Percentiles rank a stretch among this genome's conserved stretches.
Conservation (phyloP, 2,329 filamentous ascomycete genomes). For the Fusarium sambucinum region DNA sequence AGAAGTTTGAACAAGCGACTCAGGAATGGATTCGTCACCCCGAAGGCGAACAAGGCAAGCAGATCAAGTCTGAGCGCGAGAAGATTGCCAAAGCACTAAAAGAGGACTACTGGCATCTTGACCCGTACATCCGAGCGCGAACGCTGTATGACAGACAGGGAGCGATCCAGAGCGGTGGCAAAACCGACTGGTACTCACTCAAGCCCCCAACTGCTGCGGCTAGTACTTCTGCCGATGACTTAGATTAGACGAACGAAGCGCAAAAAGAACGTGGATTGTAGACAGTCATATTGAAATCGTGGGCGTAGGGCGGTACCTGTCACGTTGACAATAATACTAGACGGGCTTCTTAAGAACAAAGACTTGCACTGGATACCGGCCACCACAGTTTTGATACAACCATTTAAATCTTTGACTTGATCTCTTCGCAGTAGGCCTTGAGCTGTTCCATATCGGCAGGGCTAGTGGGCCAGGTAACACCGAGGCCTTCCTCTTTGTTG, state of each 20-base stretch:
- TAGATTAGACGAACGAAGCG: slow-evolving; percentile 55
- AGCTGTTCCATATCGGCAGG: slow-evolving; percentile 83
- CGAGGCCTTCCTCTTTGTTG: slow-evolving; percentile 82
- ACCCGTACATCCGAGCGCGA: slow-evolving; percentile 86
- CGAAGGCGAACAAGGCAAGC: slow-evolving; percentile 58
- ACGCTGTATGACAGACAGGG: slow-evolving; percentile 88
- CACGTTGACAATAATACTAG: slow-evolving; percentile 36
- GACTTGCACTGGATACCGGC: background rate
- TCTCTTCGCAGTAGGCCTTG: slow-evolving; percentile 81
- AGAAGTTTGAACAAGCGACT: slow-evolving; percentile 80
- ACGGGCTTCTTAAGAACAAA: slow-evolving; percentile 25
- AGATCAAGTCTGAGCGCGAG: slow-evolving; percentile 69
- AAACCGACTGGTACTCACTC: slow-evolving; percentile 75
- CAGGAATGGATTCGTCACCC: slow-evolving; percentile 75
- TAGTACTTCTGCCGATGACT: slow-evolving; percentile 59
- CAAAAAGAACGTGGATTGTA: slow-evolving; percentile 18
- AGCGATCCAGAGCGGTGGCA: slow-evolving; percentile 74
- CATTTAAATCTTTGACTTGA: slow-evolving; percentile 87
- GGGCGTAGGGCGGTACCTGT: slow-evolving; percentile 6
- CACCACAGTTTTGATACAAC: background rate
- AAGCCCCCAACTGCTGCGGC: slow-evolving; percentile 34
- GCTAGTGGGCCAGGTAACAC: slow-evolving; percentile 82
- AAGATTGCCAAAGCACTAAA: slow-evolving; percentile 72
- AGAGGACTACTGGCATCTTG: slow-evolving; percentile 87
- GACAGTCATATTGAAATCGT: slow-evolving; percentile 23